Evolutionary conservation across 176 grass and related monocot genomes (phyloP).

Genomic region (maize (Zea mays)): DNA sequence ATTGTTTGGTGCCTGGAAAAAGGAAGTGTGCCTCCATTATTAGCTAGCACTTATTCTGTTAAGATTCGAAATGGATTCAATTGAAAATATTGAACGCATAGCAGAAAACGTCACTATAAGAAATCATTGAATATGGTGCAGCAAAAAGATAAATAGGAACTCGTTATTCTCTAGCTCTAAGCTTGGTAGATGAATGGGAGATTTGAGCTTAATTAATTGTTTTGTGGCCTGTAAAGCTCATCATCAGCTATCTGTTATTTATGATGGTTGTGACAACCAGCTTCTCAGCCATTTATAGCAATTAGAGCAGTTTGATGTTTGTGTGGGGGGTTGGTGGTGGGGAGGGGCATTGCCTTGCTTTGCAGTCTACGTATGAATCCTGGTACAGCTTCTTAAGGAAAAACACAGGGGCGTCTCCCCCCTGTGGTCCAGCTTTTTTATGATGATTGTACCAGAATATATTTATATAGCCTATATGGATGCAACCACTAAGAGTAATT

Average conservation of each 20-base stretch:
- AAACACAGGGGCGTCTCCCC: not conserved
- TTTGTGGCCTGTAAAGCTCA: not conserved
- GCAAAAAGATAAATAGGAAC: not conserved
- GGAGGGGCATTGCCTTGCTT: not conserved
- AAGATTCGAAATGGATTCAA: constrained; percentile 8
- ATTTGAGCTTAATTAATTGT: not conserved
- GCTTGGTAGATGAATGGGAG: too few relatives aligned
- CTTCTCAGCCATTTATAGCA: not conserved
- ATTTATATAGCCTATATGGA: too few relatives aligned
- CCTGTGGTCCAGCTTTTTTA: too few relatives aligned
- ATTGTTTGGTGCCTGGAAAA: constrained; percentile 4
- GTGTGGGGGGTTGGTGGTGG: too few relatives aligned
- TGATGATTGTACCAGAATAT: too few relatives aligned
- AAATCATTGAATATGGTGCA: not conserved
- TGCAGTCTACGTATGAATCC: not conserved
- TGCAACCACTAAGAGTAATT: too few relatives aligned
- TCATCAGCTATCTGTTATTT: not conserved
- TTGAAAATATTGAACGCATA: not conserved
- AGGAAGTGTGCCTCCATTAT: constrained; percentile 11
- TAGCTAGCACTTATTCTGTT: not conserved
- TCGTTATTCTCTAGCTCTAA: too few relatives aligned
- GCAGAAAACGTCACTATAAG: not conserved
- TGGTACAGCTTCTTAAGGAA: not conserved
- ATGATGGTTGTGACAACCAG: not conserved
- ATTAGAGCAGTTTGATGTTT: not conserved